A percentile compares a stretch with the other conserved stretches of the same genome.
Evolutionary conservation across 108 stramenopile genomes (phyloP).

Genomic region (Chaetoceros tenuissimus): DNA sequence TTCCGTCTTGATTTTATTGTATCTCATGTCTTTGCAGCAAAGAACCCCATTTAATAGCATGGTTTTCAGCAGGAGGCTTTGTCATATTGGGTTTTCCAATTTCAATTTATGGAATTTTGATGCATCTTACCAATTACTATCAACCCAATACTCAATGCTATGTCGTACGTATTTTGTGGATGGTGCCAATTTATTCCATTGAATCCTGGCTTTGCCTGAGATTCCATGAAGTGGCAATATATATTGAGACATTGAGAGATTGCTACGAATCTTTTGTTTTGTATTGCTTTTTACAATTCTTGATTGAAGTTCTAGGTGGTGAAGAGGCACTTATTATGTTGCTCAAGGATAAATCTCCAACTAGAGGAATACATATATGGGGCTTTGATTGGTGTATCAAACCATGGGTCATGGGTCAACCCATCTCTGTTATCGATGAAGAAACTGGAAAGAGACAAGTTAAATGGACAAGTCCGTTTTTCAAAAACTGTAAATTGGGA

Average conservation of each 20-base stretch:
- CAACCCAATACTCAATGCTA: constrained; percentile 81
- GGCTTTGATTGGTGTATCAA: constrained; percentile 76
- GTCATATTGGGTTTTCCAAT: constrained; percentile 86
- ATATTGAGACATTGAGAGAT: constrained; percentile 76
- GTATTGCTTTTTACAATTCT: constrained; percentile 87
- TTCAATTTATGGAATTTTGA: constrained; percentile 71
- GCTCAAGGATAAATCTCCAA: constrained; percentile 84
- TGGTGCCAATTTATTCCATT: constrained; percentile 91
- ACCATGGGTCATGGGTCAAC: constrained; percentile 90
- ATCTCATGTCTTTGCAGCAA: constrained; percentile 19
- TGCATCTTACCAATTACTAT: constrained; percentile 86
- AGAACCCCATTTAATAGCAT: constrained; percentile 82
- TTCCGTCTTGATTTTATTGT: background rate
- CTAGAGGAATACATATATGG: constrained; percentile 80
- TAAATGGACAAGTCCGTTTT: constrained; percentile 82
- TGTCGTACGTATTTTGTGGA: constrained; percentile 84
- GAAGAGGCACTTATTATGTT: constrained; percentile 77
- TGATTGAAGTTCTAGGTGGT: constrained; percentile 86
- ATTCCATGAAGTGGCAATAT: constrained; percentile 68
- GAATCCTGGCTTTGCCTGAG: constrained; percentile 88
- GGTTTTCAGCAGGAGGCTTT: constrained; percentile 86
- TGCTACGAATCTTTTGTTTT: constrained; percentile 92
- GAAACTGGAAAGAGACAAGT: constrained; percentile 44
- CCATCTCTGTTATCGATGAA: constrained; percentile 35
- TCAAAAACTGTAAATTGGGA: constrained; percentile 80